Conservation (phyloP, 129 eudicot species). For the Saussurea involucrata region DNA sequence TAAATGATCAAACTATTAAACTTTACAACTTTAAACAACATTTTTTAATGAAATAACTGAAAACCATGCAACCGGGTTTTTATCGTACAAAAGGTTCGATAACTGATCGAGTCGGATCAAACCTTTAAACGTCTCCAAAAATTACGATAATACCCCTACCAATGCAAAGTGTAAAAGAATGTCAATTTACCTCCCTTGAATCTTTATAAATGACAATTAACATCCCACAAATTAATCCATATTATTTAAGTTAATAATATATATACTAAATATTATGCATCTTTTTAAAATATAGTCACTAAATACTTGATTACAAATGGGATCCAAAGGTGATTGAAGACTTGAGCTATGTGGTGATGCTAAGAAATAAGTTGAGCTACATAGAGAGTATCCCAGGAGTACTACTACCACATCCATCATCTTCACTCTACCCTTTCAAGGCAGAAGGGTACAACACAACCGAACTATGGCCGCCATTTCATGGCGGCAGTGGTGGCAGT, state of each 20-base stretch:
- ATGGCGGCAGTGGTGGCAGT: slow-evolving; percentile 24
- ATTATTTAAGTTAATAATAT: background rate
- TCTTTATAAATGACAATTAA: background rate
- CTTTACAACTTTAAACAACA: background rate
- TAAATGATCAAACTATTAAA: too few relatives aligned
- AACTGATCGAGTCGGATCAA: too few relatives aligned
- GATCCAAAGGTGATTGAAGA: slow-evolving; percentile 69
- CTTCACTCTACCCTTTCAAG: slow-evolving; percentile 70
- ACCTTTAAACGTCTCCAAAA: background rate
- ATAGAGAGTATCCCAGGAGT: slow-evolving; percentile 99
- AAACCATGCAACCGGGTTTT: background rate
- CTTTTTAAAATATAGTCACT: background rate
- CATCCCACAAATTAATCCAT: too few relatives aligned
- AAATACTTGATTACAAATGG: background rate
- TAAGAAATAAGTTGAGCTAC: slow-evolving; percentile 76
- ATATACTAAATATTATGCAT: background rate
- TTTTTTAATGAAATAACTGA: background rate
- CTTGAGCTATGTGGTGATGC: slow-evolving; percentile 80
- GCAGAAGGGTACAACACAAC: slow-evolving; percentile 37
- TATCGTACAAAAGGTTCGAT: background rate
- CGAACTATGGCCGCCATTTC: slow-evolving; percentile 51
- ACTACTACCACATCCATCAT: slow-evolving; percentile 91
- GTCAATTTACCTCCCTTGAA: background rate
- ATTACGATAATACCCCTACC: background rate
- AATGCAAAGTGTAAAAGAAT: background rate